Evolutionary conservation across 495 filamentous ascomycete species (phyloP), one percentile per base, ranked within the genome.

Genomic region (Penicillium canescens): DNA sequence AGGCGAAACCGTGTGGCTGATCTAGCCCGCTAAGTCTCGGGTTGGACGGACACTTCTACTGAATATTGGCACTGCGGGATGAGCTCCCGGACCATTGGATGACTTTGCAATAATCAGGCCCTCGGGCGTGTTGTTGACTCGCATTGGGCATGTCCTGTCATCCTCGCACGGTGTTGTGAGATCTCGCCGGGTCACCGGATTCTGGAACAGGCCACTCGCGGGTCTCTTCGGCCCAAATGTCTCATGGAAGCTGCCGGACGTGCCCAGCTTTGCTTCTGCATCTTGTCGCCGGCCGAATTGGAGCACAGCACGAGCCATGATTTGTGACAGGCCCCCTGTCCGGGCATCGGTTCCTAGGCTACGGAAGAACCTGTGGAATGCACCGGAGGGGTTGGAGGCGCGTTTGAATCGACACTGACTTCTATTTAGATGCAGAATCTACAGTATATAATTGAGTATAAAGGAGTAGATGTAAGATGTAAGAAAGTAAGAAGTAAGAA

Each of bases 141-240:
- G 49, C 58, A 51, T 65, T 56, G 59, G 52, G 49, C 38, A 38
- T 50, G 46, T 50, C 13, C 43, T 56, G 62, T 53, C 59, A 70
- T 66, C 65, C 56, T 68, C 57, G 54, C 59, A 60, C 61, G 60
- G 36, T 51, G 56, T 60, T 62, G 67, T 64, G 59, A 66, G 59
- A 57, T 59, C 55, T 62, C 55, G 61, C 56, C 55, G 65, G 63
- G 67, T 66, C 63, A 67, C 63, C 67, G 58, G 65, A 69, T 66
- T 67, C 49, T 63, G 46, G 55, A 65, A 60, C 56, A 59, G 64
- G 59, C 61, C 60, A 66, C 62, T 66, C 54, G 62, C 53, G 48
- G 46, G 46, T 46, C 42, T 57, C 42, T 59, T 62, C 58, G 59
- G 60, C 50, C 56, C 46, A 67, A 64, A 62, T 60, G 58, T 63